Conservation (phyloP, 768 basidiomycete species). For the Leccinum longicurvipes region DNA sequence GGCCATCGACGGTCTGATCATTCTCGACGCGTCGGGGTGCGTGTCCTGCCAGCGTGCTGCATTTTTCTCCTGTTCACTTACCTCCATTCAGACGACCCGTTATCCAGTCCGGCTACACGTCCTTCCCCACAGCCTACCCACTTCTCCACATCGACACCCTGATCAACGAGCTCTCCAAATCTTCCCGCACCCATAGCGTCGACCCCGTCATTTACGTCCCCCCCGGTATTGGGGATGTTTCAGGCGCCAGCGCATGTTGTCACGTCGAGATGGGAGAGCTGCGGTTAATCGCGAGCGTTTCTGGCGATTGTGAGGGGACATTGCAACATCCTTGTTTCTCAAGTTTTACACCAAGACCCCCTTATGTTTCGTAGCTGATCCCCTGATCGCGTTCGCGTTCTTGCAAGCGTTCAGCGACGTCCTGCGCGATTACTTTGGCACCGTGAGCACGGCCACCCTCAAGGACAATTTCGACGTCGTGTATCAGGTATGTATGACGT, state of each 20-base stretch:
- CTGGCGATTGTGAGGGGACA: constrained; percentile 65
- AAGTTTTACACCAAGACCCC: not conserved
- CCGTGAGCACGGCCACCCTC: constrained; percentile 72
- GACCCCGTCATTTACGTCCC: constrained; percentile 75
- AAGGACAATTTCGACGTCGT: constrained; percentile 95
- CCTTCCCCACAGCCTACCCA: constrained; percentile 72
- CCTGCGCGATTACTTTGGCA: constrained; percentile 82
- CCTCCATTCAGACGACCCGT: constrained; percentile 58
- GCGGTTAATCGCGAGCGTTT: constrained; percentile 75
- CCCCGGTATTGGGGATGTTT: constrained; percentile 38
- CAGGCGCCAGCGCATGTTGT: constrained; percentile 68
- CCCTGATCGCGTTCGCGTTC: constrained; percentile 86
- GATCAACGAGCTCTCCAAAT: constrained; percentile 66
- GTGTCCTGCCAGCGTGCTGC: constrained; percentile 26
- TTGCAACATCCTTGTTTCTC: not conserved
- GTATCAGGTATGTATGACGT: constrained; percentile 64
- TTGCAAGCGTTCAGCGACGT: constrained; percentile 82
- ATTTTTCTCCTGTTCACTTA: constrained; percentile 1
- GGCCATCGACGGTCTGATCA: constrained; percentile 81
- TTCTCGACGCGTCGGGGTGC: constrained; percentile 72
- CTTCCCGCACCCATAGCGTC: constrained; percentile 49
- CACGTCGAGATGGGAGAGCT: constrained; percentile 77
- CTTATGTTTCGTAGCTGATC: constrained; percentile 61
- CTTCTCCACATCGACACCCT: constrained; percentile 83
- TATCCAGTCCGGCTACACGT: constrained; percentile 87